Conservation (phyloP, 176 grass and related monocot species). For the Cocos nucifera region DNA sequence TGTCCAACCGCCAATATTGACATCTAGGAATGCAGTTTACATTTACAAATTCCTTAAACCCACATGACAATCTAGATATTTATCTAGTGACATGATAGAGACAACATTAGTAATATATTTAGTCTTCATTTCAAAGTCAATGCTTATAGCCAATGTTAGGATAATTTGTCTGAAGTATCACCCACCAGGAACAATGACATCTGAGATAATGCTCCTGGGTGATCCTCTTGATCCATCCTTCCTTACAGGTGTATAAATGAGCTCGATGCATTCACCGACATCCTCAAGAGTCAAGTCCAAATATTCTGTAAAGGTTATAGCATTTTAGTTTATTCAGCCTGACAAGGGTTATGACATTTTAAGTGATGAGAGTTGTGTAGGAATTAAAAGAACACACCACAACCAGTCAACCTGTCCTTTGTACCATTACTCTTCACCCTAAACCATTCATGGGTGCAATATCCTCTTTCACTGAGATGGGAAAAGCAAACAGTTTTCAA, state of each 20-base stretch:
- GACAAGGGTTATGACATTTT: not conserved
- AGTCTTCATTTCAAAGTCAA: too few relatives aligned
- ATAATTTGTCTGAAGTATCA: conserved; percentile 15
- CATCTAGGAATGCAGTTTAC: too few relatives aligned
- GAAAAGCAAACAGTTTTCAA: conserved; percentile 16
- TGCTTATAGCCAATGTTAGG: too few relatives aligned
- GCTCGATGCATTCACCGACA: conserved; percentile 54
- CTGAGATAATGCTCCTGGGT: conserved; percentile 51
- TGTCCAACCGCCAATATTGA: too few relatives aligned
- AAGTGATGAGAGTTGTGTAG: conserved; percentile 15
- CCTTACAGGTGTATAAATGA: conserved; percentile 67
- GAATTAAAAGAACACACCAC: conserved; percentile 46
- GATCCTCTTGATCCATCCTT: conserved; percentile 61
- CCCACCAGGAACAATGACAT: conserved; percentile 73
- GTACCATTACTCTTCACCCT: conserved; percentile 41
- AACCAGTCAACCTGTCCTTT: conserved; percentile 52
- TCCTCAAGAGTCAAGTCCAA: conserved; percentile 66
- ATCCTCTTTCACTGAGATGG: conserved; percentile 65
- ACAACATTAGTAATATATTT: too few relatives aligned
- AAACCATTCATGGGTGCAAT: conserved; percentile 86
- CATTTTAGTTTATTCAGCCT: conserved; percentile 7
- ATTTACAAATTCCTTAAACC: too few relatives aligned
- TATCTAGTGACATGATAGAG: too few relatives aligned
- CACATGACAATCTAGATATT: too few relatives aligned
- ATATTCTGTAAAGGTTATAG: conserved; percentile 37